phyloP scores from a whole-genome alignment of 306 rosid genomes.

The Ochetophila trinervis region DNA sequence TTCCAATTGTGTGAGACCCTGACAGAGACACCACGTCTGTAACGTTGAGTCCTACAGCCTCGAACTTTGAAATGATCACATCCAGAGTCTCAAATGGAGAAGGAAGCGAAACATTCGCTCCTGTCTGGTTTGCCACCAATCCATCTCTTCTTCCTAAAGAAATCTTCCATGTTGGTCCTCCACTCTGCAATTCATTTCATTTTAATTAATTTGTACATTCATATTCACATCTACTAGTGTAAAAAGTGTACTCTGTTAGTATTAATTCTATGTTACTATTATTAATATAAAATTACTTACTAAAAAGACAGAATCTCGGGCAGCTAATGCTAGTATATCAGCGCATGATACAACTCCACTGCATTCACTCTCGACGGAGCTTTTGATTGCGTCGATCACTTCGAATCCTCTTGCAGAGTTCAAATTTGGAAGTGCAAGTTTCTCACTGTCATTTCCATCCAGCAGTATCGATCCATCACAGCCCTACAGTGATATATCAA shows the following conservation, averaged over 20 bases:
- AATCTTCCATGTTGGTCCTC: slow-evolving; percentile 75
- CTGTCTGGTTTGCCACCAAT: slow-evolving; percentile 45
- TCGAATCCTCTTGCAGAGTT: slow-evolving; percentile 81
- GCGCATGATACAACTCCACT: slow-evolving; percentile 83
- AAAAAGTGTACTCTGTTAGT: too few species aligned
- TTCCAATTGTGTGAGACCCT: slow-evolving; percentile 86
- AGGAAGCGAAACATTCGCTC: slow-evolving; percentile 50
- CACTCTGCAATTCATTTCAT: slow-evolving; percentile 45
- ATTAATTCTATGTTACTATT: too few species aligned
- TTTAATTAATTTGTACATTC: too few species aligned
- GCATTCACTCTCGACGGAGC: slow-evolving; percentile 70
- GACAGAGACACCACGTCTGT: slow-evolving; percentile 69
- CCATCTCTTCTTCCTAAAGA: slow-evolving; percentile 77
- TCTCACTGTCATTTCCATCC: slow-evolving; percentile 62
- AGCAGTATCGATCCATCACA: slow-evolving; percentile 80
- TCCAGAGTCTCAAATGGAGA: slow-evolving; percentile 49
- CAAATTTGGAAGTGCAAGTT: slow-evolving; percentile 57
- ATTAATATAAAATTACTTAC: too few species aligned
- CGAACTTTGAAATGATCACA: slow-evolving; percentile 46
- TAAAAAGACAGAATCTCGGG: slow-evolving; percentile 74
- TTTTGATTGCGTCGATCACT: slow-evolving; percentile 72
- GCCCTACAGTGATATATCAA: slow-evolving; percentile 42
- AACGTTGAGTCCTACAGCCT: slow-evolving; percentile 46
- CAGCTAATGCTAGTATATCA: slow-evolving; percentile 74
- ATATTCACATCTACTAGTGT: too few species aligned